Evolutionary conservation across 73 alveolate species (phyloP), one percentile per base, ranked within the genome.

Genomic region (Symbiodinium natans): DNA sequence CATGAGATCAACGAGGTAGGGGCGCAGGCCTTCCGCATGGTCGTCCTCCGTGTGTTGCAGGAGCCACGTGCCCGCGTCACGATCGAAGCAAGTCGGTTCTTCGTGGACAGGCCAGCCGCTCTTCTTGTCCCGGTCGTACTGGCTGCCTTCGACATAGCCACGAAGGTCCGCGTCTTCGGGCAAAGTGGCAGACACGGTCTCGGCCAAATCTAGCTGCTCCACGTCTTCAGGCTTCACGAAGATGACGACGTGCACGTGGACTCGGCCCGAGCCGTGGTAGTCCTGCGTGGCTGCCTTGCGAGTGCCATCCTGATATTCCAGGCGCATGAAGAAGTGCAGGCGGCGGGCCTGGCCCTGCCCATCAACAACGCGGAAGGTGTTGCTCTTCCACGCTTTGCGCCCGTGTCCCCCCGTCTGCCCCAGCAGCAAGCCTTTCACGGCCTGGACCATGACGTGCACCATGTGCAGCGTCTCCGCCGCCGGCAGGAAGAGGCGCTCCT

Each of bases 211-310:
- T 56, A 48, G 13, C 4, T 29, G 15, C 27, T 31, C 59, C 38
- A 56, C 23, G 33, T 33, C 52, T 6, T 48, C 59, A 1, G 25
- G 31, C n/a, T 10, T 3, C 15, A 25, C 56, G 33, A 33, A 56
- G 29, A 34, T 59, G 8, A 83, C n/a, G 34, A n/a, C 36, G 36
- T 86, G 93, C 54, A 48, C 33, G 36, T 86, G 93, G 21, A 59
- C 56, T 38, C 94, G 13, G 41, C 94, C 94, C 13, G 85, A 56
- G 10, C 94, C 94, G 36, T 87, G 94, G 41, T 87, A 87, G 71
- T n/a, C 11, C 48, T 87, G 94, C 15, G 71, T 36, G 25, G 42
- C 42, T 10, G 56, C 73, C 13, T 41, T 31, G 5, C 94, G 56
- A 8, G 36, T 34, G 41, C 94, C 94, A 63, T 87, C 94, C 29